Evolutionary conservation across 2,329 filamentous ascomycete genomes (phyloP).

Genomic region (Beauveria caledonica): DNA sequence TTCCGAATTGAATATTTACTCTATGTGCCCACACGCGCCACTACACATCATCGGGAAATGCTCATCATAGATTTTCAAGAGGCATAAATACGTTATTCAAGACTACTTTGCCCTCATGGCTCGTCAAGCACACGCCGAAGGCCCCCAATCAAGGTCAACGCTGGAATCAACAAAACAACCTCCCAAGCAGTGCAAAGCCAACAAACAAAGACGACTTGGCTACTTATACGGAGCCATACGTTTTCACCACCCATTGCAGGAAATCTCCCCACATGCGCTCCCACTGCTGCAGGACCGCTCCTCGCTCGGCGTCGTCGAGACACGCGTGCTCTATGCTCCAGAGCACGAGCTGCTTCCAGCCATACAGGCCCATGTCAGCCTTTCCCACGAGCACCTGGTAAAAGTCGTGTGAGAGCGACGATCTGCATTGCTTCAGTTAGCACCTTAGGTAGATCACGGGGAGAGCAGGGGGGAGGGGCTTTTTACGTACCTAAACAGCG

Average conservation of each 20-base stretch:
- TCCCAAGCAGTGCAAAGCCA: too few species aligned
- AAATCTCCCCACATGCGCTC: slow-evolving; percentile 49
- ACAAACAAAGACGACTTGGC: neutral
- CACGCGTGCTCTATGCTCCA: slow-evolving; percentile 58
- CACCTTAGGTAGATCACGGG: neutral
- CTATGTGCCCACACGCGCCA: too few species aligned
- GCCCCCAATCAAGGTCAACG: too few species aligned
- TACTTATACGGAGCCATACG: slow-evolving; percentile 22
- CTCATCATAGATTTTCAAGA: too few species aligned
- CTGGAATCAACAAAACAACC: too few species aligned
- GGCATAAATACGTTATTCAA: too few species aligned
- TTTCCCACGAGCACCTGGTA: slow-evolving; percentile 68
- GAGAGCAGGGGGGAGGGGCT: neutral
- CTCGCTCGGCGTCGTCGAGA: slow-evolving; percentile 35
- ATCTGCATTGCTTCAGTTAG: slow-evolving; percentile 33
- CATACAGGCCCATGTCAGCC: slow-evolving; percentile 56
- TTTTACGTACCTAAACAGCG: slow-evolving; percentile 53
- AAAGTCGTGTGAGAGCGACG: slow-evolving; percentile 66
- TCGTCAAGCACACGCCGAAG: too few species aligned
- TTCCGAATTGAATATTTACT: too few species aligned
- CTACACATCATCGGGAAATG: too few species aligned
- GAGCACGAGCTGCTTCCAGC: slow-evolving; percentile 59
- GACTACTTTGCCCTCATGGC: too few species aligned
- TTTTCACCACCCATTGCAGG: slow-evolving; percentile 41
- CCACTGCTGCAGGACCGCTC: slow-evolving; percentile 36